Percentiles rank a stretch among this genome's conserved stretches.
Evolutionary conservation across 331 rosid species (phyloP).

Genomic region (Quercus lobata): DNA sequence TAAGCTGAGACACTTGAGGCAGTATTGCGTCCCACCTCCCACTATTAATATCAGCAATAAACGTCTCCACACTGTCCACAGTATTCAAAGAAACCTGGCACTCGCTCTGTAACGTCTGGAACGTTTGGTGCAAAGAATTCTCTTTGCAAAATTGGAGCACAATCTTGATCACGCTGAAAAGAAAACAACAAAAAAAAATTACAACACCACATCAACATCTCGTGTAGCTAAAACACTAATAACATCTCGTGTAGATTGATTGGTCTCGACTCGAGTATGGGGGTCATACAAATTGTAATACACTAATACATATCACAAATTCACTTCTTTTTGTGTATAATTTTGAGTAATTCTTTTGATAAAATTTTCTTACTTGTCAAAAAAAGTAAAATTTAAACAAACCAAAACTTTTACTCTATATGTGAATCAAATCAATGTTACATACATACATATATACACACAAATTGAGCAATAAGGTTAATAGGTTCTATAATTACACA

Average conservation of each 20-base stretch:
- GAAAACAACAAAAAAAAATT: background rate
- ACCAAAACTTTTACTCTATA: background rate
- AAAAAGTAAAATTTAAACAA: background rate
- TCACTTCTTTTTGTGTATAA: no score
- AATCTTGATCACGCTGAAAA: conserved; percentile 85
- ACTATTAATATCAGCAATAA: conserved; percentile 82
- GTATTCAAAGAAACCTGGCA: conserved; percentile 97
- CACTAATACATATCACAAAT: no score
- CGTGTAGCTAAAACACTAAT: background rate
- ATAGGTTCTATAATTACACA: background rate
- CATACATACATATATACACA: background rate
- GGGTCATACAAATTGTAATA: no score
- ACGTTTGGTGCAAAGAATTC: conserved; percentile 85
- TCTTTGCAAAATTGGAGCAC: conserved; percentile 99
- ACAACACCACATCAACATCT: background rate
- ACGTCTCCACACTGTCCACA: conserved; percentile 93
- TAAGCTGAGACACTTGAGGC: conserved; percentile 97
- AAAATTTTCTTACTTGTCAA: no score
- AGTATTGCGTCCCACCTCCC: conserved; percentile 97
- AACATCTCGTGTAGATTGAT: background rate
- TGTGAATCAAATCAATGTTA: background rate
- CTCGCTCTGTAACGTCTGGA: conserved; percentile 90
- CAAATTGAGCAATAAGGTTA: background rate
- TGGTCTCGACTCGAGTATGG: no score
- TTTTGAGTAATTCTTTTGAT: no score